Percentiles rank a stretch among this genome's conserved stretches.
Conservation (phyloP, 345 rosid genomes). For the Nephelium lappaceum region DNA sequence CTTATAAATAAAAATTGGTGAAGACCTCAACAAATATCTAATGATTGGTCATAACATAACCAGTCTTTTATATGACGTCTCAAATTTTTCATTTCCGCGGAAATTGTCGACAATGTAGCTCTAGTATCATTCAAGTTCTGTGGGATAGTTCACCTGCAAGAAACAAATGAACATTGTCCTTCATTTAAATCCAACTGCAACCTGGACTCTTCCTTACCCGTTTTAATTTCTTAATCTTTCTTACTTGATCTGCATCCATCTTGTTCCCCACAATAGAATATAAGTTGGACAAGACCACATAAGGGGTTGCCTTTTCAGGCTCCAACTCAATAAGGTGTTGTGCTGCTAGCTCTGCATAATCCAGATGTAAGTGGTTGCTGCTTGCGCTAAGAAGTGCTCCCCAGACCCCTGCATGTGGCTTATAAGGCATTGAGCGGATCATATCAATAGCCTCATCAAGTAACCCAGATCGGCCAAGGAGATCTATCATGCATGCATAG, state of each 20-base stretch:
- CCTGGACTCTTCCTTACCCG: slow-evolving; percentile 77
- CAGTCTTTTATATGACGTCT: not conserved
- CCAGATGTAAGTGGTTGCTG: slow-evolving; percentile 50
- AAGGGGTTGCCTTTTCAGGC: slow-evolving; percentile 71
- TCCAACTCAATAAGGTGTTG: slow-evolving; percentile 56
- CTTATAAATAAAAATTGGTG: not conserved
- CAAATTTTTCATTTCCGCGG: slow-evolving; percentile 34
- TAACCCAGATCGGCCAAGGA: slow-evolving; percentile 73
- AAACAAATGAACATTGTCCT: slow-evolving; percentile 49
- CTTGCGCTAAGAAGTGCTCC: slow-evolving; percentile 81
- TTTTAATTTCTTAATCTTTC: slow-evolving; percentile 47
- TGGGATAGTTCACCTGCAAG: slow-evolving; percentile 57
- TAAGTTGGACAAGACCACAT: slow-evolving; percentile 67
- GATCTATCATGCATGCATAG: slow-evolving; percentile 81
- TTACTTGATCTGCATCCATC: slow-evolving; percentile 44
- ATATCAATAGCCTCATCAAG: slow-evolving; percentile 62
- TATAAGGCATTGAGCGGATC: slow-evolving; percentile 55
- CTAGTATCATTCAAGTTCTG: slow-evolving; percentile 39
- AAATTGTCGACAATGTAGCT: slow-evolving; percentile 38
- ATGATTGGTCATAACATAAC: not conserved
- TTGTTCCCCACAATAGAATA: slow-evolving; percentile 47
- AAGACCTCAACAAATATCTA: slow-evolving; percentile 5
- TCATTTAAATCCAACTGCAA: slow-evolving; percentile 65
- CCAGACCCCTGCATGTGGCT: slow-evolving; percentile 79
- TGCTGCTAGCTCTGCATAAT: slow-evolving; percentile 73